Evolutionary conservation across 495 filamentous ascomycete species (phyloP), one percentile per base, ranked within the genome.

Genomic region (Penicillium goetzii): DNA sequence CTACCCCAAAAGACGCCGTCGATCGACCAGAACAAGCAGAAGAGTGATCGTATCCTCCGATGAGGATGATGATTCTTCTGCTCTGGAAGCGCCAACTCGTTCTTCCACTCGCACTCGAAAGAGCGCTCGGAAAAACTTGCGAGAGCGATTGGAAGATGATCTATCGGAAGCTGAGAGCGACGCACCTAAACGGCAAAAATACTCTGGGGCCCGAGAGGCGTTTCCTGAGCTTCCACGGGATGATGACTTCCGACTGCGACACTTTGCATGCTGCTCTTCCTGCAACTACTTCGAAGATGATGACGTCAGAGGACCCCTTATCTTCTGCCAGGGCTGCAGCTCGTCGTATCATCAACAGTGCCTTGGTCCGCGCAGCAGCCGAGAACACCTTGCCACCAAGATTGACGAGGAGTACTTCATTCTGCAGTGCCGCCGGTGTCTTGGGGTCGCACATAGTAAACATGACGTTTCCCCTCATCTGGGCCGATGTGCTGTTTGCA

Each of bases 331-430:
- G 73, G 94, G 96, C 21, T 99, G 96, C 73, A 91, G 87, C 4
- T 81, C 85, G 25, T 81, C 90, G 0, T 97, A 91, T 64, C 96
- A 99, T 69, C 89, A 90, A 67, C 69, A 66, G 34, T 99, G 96
- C 70, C 80, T 99, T 15, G 92, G 93, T 21, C 73, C 79, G n/a
- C 86, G 94, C 19, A 84, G 78, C 33, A 73, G 65, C 12, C 84
- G 96, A 47, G 92, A 97, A 6, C 95, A 98, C 75, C 80, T 94
- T n/a, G 92, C 96, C 26, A 97, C 95, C n/a, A 98, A 97, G 73
- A 79, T 97, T 52, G 86, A 78, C 4, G 78, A 87, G 5, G 86
- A 88, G 15, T 79, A 89, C 17, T 97, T 95, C 67, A 88, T 98
- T 41, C 78, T 98, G 38, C 96, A 99, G 72, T 99, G 96, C 73